Evolutionary conservation across 2,329 filamentous ascomycete species (phyloP), one percentile per base, ranked within the genome.

Genomic region (Talaromyces sp.): DNA sequence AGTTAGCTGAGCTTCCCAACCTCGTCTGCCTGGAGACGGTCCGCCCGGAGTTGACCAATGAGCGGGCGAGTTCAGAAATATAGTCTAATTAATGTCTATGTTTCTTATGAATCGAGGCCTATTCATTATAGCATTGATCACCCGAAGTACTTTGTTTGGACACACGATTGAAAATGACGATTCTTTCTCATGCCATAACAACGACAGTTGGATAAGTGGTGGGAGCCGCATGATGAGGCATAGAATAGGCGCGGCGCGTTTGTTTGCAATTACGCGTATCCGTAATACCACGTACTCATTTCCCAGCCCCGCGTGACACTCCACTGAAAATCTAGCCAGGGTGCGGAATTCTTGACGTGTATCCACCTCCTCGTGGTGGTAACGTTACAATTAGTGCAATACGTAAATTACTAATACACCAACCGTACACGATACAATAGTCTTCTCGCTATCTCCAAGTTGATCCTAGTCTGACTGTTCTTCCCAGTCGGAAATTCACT

Each of bases 21-120:
- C 61, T 57, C 22, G 49, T 63, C 61, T 63, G 61, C 61, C 61
- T 63, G 37, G 45, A 50, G 25, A n/a, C 31, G 61, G 60, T 39
- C 60, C 60, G 60, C 45, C 60, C 15, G 4, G 45, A 27, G 41
- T 41, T 19, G 47, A 49, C 61, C 61, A 62, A 54, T 54, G 47
- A 54, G 49, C 35, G 61, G 15, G 17, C 61, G 25, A 10, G 3
- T 27, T 45, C 33, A 22, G 35, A 22, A 17, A n/a, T n/a, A 25
- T 39, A 37, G 33, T 39, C 33, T 8, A 10, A 58, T 27, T 9
- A 13, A 17, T 43, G 19, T 43, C 35, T 56, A 31, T 19, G 17
- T 25, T 25, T 27, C 54, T 57, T 17, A 13, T 27, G 13, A 50
- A 4, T 39, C 8, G 33, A 57, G n/a, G 3, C 25, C 33, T 39